Conservation (phyloP, 306 rosid genomes). For the Datisca glomerata region DNA sequence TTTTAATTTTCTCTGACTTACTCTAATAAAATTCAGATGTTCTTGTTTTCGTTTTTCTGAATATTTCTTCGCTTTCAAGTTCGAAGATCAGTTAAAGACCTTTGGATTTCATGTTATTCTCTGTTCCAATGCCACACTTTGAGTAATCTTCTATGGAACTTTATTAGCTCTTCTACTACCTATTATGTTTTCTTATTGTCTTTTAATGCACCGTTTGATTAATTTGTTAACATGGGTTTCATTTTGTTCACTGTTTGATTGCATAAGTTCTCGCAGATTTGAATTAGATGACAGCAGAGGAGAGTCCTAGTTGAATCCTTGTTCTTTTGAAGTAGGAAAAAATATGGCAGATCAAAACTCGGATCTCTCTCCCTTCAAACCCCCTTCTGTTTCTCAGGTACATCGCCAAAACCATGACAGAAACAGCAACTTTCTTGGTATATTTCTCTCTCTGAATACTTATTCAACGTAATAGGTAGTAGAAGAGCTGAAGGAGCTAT, state of each 20-base stretch:
- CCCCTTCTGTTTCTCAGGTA: slow-evolving; percentile 64
- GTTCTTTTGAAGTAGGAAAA: too few species aligned
- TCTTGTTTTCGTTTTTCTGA: neutral
- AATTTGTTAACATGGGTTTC: slow-evolving; percentile 1
- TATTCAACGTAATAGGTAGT: slow-evolving; percentile 26
- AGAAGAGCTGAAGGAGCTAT: slow-evolving; percentile 68
- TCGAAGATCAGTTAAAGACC: too few species aligned
- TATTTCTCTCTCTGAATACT: neutral
- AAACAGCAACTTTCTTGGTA: neutral
- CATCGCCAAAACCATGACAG: neutral
- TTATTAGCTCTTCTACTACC: neutral
- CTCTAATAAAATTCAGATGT: neutral
- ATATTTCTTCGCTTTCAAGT: too few species aligned
- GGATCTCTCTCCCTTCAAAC: slow-evolving; percentile 40
- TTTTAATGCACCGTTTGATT: neutral
- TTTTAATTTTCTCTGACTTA: neutral
- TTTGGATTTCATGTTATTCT: too few species aligned
- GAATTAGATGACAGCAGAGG: too few species aligned
- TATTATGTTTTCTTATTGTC: slow-evolving; percentile 2
- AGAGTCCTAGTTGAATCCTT: too few species aligned
- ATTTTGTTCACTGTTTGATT: slow-evolving; percentile 36
- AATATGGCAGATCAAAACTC: slow-evolving; percentile 40
- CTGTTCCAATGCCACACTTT: too few species aligned
- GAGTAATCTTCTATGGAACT: too few species aligned
- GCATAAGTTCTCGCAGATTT: slow-evolving; percentile 11